Conservation (phyloP, 495 filamentous ascomycete species). For the Neurospora sp. region DNA sequence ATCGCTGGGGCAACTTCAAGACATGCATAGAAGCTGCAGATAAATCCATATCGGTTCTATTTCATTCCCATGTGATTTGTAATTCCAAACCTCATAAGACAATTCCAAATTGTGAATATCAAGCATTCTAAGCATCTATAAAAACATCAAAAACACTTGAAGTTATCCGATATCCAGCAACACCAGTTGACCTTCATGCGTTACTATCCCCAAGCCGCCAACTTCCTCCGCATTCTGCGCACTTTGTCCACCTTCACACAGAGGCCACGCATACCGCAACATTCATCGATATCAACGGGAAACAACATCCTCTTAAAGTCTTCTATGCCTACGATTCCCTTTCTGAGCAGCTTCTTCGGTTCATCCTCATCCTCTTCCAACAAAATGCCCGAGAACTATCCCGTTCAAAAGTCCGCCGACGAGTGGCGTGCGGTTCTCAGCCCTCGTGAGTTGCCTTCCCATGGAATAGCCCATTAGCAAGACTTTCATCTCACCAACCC, state of each 20-base stretch:
- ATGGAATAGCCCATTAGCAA: slow-evolving; percentile 1
- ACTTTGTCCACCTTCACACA: slow-evolving; percentile 26
- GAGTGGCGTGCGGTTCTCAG: slow-evolving; percentile 84
- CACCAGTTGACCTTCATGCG: slow-evolving; percentile 42
- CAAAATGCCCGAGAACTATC: slow-evolving; percentile 58
- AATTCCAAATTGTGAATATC: not conserved
- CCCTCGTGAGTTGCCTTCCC: slow-evolving; percentile 44
- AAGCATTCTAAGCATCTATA: not conserved
- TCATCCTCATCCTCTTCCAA: slow-evolving; percentile 33
- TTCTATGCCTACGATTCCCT: slow-evolving; percentile 65
- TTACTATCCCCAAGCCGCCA: slow-evolving; percentile 35
- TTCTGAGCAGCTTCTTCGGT: slow-evolving; percentile 71
- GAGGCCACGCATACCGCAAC: slow-evolving; percentile 7
- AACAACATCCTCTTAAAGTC: slow-evolving; percentile 15
- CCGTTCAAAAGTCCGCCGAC: slow-evolving; percentile 65
- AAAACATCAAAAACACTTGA: not conserved
- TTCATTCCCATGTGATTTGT: not conserved
- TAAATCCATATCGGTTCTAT: not conserved
- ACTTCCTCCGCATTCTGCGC: slow-evolving; percentile 42
- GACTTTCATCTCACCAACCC: not conserved
- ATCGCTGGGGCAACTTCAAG: not conserved
- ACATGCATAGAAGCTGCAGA: not conserved
- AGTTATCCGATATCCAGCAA: not conserved
- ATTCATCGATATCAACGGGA: not conserved
- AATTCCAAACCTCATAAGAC: not conserved